Evolutionary conservation across 140 eudicot species (phyloP).

Genomic region (Erigeron philadelphicus): DNA sequence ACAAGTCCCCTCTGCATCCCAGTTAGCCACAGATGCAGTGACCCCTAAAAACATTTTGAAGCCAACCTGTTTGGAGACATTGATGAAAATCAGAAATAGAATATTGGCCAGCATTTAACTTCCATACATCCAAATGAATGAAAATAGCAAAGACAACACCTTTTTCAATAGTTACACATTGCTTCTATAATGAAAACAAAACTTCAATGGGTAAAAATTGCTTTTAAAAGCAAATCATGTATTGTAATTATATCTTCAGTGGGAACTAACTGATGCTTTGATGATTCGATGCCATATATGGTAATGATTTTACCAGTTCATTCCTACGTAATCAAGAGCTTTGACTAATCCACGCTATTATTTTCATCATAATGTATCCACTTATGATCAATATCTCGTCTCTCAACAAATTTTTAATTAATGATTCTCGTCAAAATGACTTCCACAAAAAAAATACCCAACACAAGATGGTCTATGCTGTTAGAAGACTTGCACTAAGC

Average conservation of each 20-base stretch:
- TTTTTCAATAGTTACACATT: constrained; percentile 5
- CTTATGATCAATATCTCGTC: background rate
- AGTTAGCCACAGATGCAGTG: constrained; percentile 82
- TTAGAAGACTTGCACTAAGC: background rate
- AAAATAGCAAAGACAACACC: constrained; percentile 1
- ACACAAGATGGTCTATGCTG: background rate
- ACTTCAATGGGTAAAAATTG: background rate
- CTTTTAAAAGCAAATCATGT: too few relatives aligned
- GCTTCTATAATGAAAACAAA: background rate
- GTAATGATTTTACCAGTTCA: background rate
- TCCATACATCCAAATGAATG: background rate
- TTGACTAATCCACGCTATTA: background rate
- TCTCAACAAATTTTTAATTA: background rate
- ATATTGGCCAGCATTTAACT: background rate
- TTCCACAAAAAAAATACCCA: background rate
- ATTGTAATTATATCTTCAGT: too few relatives aligned
- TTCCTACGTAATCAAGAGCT: background rate
- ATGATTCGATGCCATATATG: too few relatives aligned
- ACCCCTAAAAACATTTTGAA: constrained; percentile 94
- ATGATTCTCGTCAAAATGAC: background rate
- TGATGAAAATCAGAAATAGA: background rate
- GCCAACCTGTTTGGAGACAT: constrained; percentile 56
- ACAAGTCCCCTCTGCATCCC: constrained; percentile 91
- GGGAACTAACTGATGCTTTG: too few relatives aligned
- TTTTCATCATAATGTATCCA: background rate